Percentiles rank a stretch among this genome's conserved stretches.
Evolutionary conservation across 768 basidiomycete genomes (phyloP).

Genomic region (Sistotremastrum suecicum): DNA sequence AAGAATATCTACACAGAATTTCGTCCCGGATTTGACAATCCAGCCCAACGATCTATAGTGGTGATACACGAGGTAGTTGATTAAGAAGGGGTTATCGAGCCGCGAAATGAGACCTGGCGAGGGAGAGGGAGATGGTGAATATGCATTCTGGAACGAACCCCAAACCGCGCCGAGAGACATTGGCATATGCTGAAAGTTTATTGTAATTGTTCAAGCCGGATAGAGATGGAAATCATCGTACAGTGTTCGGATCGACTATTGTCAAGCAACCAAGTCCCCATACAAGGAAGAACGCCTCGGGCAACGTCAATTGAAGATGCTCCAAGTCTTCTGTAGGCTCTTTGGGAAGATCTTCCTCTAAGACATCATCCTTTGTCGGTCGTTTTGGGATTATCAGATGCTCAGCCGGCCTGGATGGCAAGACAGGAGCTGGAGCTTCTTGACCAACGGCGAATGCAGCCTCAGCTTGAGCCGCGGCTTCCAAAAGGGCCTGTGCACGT

Average conservation of each 20-base stretch:
- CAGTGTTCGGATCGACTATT: slow-evolving; percentile 50
- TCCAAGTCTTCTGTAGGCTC: slow-evolving; percentile 61
- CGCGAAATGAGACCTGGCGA: slow-evolving; percentile 21
- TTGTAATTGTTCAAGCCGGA: background rate
- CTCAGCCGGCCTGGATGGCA: slow-evolving; percentile 34
- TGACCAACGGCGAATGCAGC: slow-evolving; percentile 60
- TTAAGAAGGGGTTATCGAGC: slow-evolving; percentile 85
- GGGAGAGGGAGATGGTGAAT: slow-evolving; percentile 28
- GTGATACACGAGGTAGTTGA: slow-evolving; percentile 84
- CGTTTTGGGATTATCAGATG: slow-evolving; percentile 9
- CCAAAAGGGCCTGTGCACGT: slow-evolving; percentile 77
- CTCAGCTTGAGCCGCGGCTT: slow-evolving; percentile 69
- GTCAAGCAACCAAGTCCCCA: slow-evolving; percentile 78
- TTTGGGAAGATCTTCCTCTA: slow-evolving; percentile 27
- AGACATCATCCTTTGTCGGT: slow-evolving; percentile 19
- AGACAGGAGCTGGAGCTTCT: slow-evolving; percentile 43
- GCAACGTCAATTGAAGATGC: slow-evolving; percentile 80
- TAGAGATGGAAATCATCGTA: slow-evolving; percentile 19
- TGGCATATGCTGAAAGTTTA: slow-evolving; percentile 29
- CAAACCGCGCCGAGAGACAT: slow-evolving; percentile 48
- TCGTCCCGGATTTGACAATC: slow-evolving; percentile 92
- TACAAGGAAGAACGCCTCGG: slow-evolving; percentile 79
- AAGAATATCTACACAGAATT: slow-evolving; percentile 93
- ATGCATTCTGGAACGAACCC: slow-evolving; percentile 43
- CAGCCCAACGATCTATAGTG: slow-evolving; percentile 94